Evolutionary conservation across 176 grass and related monocot genomes (phyloP).

Genomic region (Lolium multiflorum): DNA sequence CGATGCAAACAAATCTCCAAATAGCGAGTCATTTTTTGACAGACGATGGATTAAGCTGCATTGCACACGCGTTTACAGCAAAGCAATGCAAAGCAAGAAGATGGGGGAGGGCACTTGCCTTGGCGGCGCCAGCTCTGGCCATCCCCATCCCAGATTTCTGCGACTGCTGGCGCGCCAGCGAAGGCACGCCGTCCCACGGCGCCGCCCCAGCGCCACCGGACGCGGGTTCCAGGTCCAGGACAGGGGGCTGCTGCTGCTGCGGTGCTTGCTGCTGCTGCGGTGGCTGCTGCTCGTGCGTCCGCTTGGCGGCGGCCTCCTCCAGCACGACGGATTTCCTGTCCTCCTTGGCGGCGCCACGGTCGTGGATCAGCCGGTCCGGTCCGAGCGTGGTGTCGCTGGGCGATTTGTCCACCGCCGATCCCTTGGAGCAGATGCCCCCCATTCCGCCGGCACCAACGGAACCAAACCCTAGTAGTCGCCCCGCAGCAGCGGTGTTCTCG

Average conservation of each 20-base stretch:
- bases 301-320: constrained; percentile 53
- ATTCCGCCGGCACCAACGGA: constrained; percentile 29
- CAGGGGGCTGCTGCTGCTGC: background rate
- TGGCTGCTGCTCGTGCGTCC: constrained; percentile 54
- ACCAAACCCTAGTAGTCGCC: constrained; percentile 22
- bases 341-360: constrained; percentile 38
- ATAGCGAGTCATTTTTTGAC: background rate
- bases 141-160: constrained; percentile 66
- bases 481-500: background rate
- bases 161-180: constrained; percentile 61
- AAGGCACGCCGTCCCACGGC: constrained; percentile 55
- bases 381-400: constrained; percentile 90
- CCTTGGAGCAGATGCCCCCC: constrained; percentile 88
- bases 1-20: background rate
- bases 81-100: constrained; percentile 10
- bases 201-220: background rate
- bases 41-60: constrained; percentile 31
- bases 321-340: constrained; percentile 23
- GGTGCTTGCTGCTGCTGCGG: constrained; percentile 10
- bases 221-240: constrained; percentile 10
- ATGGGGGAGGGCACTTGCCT: constrained; percentile 54
- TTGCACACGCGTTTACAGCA: constrained; percentile 19
- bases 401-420: constrained; percentile 91
- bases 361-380: constrained; percentile 49
- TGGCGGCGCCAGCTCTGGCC: constrained; percentile 59